These are phyloP conservation scores for Hypoxylon sp. DNA, from an alignment of 2,329 filamentous ascomycete genomes.

Conservation along the genomic window DNA sequence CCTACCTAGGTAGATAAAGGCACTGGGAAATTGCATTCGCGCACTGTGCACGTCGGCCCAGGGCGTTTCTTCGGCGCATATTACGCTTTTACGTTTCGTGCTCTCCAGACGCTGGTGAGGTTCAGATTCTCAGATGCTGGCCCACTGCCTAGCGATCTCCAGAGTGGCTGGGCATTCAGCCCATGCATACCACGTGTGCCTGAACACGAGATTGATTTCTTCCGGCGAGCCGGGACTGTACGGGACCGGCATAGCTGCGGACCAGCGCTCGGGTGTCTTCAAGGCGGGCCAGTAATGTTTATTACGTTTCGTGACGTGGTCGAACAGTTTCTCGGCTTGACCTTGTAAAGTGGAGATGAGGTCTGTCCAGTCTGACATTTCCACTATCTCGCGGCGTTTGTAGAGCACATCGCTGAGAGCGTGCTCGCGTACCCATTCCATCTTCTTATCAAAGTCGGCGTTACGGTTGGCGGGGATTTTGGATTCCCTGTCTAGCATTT, in stretches of 20 bases:
- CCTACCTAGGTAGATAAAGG: neutral
- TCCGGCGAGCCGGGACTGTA: slow-evolving; percentile 31
- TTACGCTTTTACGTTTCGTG: too few relatives aligned
- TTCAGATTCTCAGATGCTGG: neutral
- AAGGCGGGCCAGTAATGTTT: slow-evolving; percentile 44
- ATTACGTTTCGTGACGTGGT: slow-evolving; percentile 31
- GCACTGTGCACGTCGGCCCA: too few relatives aligned
- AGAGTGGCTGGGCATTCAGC: slow-evolving; percentile 36
- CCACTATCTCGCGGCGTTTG: slow-evolving; percentile 43
- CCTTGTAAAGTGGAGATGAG: slow-evolving; percentile 16
- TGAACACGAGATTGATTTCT: slow-evolving; percentile 38
- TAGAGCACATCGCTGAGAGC: slow-evolving; percentile 41
- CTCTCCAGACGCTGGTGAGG: neutral
- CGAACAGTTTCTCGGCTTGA: slow-evolving; percentile 33
- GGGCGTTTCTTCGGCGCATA: too few relatives aligned
- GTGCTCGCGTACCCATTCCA: slow-evolving; percentile 43
- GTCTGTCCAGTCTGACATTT: slow-evolving; percentile 29
- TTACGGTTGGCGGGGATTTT: slow-evolving; percentile 21
- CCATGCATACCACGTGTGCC: slow-evolving; percentile 46
- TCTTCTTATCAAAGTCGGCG: slow-evolving; percentile 41
- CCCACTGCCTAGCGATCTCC: slow-evolving; percentile 57
- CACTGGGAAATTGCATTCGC: too few relatives aligned
- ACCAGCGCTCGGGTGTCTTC: slow-evolving; percentile 36
- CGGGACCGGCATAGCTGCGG: slow-evolving; percentile 8
- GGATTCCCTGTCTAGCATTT: slow-evolving; percentile 29